A percentile compares a stretch with the other conserved stretches of the same genome.
Conservation (phyloP, 805 yeast species). For the Starmera pachycereana region DNA sequence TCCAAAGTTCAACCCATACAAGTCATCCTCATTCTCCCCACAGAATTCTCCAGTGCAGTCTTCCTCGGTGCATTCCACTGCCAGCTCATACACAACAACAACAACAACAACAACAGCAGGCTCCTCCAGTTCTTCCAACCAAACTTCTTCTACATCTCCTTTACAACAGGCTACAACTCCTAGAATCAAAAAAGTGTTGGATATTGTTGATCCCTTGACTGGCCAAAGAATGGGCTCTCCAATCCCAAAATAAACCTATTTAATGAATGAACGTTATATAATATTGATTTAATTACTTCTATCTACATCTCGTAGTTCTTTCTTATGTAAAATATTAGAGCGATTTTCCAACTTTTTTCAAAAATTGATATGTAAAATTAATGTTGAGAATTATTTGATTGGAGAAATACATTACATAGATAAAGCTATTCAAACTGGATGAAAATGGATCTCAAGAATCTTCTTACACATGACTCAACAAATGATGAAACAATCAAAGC, state of each 20-base stretch:
- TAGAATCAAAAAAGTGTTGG: slow-evolving; percentile 47
- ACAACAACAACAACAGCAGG: slow-evolving; percentile 12
- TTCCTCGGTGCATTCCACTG: no score
- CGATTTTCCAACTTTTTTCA: background rate
- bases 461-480: slow-evolving; percentile 3
- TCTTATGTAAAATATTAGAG: no score
- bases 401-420: no score
- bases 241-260: slow-evolving; percentile 14
- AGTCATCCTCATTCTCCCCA: slow-evolving; percentile 55
- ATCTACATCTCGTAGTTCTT: no score
- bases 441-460: background rate
- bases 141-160: no score
- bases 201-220: slow-evolving; percentile 53
- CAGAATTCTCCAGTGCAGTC: slow-evolving; percentile 24
- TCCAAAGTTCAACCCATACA: slow-evolving; percentile 58
- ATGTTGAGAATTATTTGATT: no score
- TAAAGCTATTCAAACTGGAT: no score
- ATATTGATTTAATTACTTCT: no score
- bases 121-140: no score
- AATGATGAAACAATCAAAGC: slow-evolving; percentile 7
- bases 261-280: slow-evolving; percentile 6
- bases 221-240: slow-evolving; percentile 48
- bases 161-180: slow-evolving; percentile 31
- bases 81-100: slow-evolving; percentile 6
- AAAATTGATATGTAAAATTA: background rate